phyloP scores from a whole-genome alignment of 179 eudicot genomes.

The Silene coronaria region DNA sequence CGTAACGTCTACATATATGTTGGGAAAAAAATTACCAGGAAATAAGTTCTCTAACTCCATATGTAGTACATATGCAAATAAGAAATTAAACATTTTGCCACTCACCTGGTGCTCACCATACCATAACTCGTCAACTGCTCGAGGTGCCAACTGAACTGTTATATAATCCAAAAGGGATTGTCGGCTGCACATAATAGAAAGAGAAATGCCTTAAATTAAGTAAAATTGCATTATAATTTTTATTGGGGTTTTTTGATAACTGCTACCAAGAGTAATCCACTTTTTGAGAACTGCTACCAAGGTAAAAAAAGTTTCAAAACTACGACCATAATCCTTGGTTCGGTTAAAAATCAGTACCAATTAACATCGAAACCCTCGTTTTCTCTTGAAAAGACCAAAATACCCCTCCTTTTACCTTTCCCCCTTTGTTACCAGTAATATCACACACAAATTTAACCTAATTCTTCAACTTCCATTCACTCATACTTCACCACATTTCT shows the following conservation, averaged over 20 bases:
- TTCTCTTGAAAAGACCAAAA: no score
- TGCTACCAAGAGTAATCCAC: no score
- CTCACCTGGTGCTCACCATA: conserved; percentile 71
- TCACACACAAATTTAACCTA: no score
- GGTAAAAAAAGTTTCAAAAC: no score
- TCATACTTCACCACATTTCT: no score
- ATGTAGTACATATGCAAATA: neutral
- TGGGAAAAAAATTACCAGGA: neutral
- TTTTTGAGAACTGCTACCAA: no score
- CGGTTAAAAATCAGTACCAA: no score
- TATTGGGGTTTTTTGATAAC: neutral
- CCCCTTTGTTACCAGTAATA: no score
- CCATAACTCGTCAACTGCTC: conserved; percentile 94
- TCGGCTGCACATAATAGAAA: conserved; percentile 49
- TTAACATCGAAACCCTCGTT: no score
- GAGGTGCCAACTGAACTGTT: conserved; percentile 86
- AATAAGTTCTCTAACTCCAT: neutral
- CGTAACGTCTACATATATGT: neutral
- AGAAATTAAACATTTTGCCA: conserved; percentile 1
- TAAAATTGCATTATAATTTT: neutral
- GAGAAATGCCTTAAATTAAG: neutral
- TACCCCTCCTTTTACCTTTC: no score
- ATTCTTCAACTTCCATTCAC: no score
- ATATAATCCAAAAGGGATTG: conserved; percentile 82
- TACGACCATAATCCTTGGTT: no score